phyloP scores from a whole-genome alignment of 2,329 filamentous ascomycete genomes.

The Paecilomyces niveus region DNA sequence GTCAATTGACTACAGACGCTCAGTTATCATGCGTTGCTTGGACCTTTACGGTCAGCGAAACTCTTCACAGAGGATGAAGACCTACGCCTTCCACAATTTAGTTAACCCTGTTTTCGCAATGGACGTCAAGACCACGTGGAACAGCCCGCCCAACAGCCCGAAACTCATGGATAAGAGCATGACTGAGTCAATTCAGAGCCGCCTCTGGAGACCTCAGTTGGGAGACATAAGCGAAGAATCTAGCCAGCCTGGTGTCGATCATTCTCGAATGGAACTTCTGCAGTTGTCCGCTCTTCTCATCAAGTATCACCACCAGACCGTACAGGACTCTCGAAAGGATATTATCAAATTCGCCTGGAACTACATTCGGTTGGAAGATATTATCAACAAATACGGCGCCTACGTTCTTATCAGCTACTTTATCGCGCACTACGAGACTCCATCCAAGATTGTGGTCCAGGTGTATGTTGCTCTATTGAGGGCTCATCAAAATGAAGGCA shows the following conservation, averaged over 20 bases:
- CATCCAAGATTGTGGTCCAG: slow-evolving; percentile 89
- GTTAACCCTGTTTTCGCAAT: slow-evolving; percentile 95
- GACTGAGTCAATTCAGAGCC: slow-evolving; percentile 83
- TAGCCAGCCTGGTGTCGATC: slow-evolving; percentile 79
- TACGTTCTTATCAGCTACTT: slow-evolving; percentile 98
- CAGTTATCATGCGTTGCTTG: slow-evolving; percentile 74
- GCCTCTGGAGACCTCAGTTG: slow-evolving; percentile 87
- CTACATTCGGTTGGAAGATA: slow-evolving; percentile 95
- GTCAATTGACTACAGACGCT: slow-evolving; percentile 78
- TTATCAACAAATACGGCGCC: slow-evolving; percentile 97
- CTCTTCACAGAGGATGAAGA: slow-evolving; percentile 82
- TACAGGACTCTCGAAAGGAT: slow-evolving; percentile 90
- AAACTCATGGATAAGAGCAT: slow-evolving; percentile 78
- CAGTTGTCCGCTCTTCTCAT: slow-evolving; percentile 92
- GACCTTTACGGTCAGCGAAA: slow-evolving; percentile 76
- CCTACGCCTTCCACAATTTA: slow-evolving; percentile 83
- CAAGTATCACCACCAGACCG: slow-evolving; percentile 83
- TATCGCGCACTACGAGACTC: slow-evolving; percentile 93
- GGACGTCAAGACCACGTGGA: slow-evolving; percentile 83
- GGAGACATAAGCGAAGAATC: slow-evolving; percentile 77
- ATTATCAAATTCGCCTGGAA: slow-evolving; percentile 99
- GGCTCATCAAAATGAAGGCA: slow-evolving; percentile 91
- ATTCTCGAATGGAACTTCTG: slow-evolving; percentile 90
- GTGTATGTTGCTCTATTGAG: slow-evolving; percentile 88
- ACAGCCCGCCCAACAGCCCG: slow-evolving; percentile 51